Conservation (phyloP, 179 eudicot genomes). For the Spinacia oleracea region DNA sequence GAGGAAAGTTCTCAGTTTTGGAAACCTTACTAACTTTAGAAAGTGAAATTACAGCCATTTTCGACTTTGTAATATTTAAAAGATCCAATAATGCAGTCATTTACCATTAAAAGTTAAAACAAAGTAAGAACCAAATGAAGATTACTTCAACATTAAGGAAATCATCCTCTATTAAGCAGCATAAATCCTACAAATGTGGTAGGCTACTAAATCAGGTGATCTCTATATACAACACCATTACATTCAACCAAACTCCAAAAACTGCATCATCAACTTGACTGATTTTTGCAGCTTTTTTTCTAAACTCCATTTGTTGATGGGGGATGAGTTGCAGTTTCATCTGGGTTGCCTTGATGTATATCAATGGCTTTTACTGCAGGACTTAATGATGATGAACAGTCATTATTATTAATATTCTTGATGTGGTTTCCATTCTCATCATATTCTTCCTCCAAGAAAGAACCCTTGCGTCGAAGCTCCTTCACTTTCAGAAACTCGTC, state of each 20-base stretch:
- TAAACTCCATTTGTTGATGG: conserved; percentile 26
- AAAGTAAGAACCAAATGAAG: not conserved
- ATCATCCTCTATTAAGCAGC: not conserved
- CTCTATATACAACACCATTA: conserved; percentile 9
- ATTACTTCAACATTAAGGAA: too few species aligned
- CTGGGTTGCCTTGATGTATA: conserved; percentile 16
- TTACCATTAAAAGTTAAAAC: not conserved
- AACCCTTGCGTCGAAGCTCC: conserved; percentile 63
- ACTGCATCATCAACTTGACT: not conserved
- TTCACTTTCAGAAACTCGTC: conserved; percentile 80
- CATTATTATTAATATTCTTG: too few species aligned
- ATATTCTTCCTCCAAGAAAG: conserved; percentile 48
- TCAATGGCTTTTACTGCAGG: conserved; percentile 30
- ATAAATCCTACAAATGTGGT: not conserved
- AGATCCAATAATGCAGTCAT: not conserved
- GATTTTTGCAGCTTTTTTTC: conserved; percentile 1
- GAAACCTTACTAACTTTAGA: not conserved
- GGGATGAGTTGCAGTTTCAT: conserved; percentile 14
- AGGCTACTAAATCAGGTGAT: not conserved
- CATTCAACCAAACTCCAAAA: not conserved
- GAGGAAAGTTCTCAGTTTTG: not conserved
- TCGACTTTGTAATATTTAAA: too few species aligned
- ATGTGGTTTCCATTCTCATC: conserved; percentile 41
- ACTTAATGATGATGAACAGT: conserved; percentile 32
- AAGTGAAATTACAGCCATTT: too few species aligned